Evolutionary conservation across 1,139 yeast species (phyloP), one percentile per base, ranked within the genome.

Genomic region (Entelexis sorbosivorans): DNA sequence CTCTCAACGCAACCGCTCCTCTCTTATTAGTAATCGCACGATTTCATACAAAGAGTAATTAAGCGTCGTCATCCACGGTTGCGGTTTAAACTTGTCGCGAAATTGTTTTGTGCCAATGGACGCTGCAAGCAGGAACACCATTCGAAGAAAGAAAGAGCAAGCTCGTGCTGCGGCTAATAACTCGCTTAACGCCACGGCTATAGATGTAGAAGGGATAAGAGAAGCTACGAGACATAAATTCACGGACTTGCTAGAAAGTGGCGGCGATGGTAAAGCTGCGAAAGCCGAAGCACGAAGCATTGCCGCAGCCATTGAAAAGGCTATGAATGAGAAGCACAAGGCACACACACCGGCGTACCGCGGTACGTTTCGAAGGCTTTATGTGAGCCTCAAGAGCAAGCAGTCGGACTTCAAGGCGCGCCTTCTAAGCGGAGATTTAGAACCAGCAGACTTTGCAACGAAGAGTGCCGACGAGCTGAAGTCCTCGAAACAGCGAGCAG

Each of bases 391-490:
- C 32, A 64, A 62, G 46, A 64, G 63, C 50, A 53, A 53, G 3
- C 59, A 61, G 22, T 60, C 68, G 1, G 58, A 51, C 1, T 64
- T 69, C 52, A 59, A 60, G 0, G 55, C 50, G 5, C 58, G 58
- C 22, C 54, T 69, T 16, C 48, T 66, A 13, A 26, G 32, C 1
- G 69, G 69, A 50, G 38, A 55, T 46, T 31, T 63, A 13, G 35
- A 53, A 5, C 58, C 63, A 1, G 45, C 44, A 1, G 60, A 53
- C 26, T 63, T 64, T 48, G 66, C 61, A 8, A 35, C 44, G 10
- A 58, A 55, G 52, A 47, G 58, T 10, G 48, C 57, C 5, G 57
- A 51, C 6, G 67, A 68, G 26, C 57, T 70, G 38, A 56, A 67
- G 11, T 62, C 71, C 0, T 49, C 49, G 6, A 57, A 55, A 22